Percentiles rank a stretch among this genome's conserved stretches.
Evolutionary conservation across 257 asterid species (phyloP).

Genomic region (Solanum etuberosum): DNA sequence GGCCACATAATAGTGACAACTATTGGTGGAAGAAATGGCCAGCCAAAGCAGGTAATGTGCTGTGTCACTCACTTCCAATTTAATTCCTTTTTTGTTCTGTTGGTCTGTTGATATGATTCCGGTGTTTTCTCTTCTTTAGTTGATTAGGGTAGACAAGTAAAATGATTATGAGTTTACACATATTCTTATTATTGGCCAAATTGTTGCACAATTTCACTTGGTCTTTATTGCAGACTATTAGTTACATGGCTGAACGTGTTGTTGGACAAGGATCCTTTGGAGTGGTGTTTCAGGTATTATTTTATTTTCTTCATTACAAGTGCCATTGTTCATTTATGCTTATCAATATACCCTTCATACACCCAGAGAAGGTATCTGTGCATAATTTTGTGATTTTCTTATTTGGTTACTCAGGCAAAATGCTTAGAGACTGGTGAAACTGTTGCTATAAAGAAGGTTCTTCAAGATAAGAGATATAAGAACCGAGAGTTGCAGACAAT

Average conservation of each 20-base stretch:
- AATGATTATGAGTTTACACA: background rate
- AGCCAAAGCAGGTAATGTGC: slow-evolving; percentile 76
- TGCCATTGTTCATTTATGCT: background rate
- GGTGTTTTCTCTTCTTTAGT: background rate
- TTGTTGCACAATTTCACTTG: background rate
- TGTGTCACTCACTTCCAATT: background rate
- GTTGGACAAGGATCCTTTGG: slow-evolving; percentile 96
- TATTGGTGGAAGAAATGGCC: slow-evolving; percentile 84
- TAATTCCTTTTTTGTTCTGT: background rate
- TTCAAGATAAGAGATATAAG: slow-evolving; percentile 92
- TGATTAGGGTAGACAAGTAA: background rate
- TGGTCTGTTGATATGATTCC: background rate
- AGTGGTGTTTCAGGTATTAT: slow-evolving; percentile 74
- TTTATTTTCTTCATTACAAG: slow-evolving; percentile 1
- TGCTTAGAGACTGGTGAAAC: slow-evolving; percentile 92
- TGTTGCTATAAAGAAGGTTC: slow-evolving; percentile 91
- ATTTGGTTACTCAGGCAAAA: slow-evolving; percentile 58
- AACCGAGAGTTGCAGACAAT: slow-evolving; percentile 91
- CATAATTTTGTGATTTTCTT: slow-evolving; percentile 6
- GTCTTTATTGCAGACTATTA: slow-evolving; percentile 48
- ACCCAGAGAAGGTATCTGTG: background rate
- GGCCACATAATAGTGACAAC: slow-evolving; percentile 94
- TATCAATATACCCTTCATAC: background rate
- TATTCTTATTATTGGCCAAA: background rate
- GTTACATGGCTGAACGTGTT: slow-evolving; percentile 90